Percentiles rank a stretch among this genome's conserved stretches.
Evolutionary conservation across 345 rosid species (phyloP).

Genomic region (Populus davidiana): DNA sequence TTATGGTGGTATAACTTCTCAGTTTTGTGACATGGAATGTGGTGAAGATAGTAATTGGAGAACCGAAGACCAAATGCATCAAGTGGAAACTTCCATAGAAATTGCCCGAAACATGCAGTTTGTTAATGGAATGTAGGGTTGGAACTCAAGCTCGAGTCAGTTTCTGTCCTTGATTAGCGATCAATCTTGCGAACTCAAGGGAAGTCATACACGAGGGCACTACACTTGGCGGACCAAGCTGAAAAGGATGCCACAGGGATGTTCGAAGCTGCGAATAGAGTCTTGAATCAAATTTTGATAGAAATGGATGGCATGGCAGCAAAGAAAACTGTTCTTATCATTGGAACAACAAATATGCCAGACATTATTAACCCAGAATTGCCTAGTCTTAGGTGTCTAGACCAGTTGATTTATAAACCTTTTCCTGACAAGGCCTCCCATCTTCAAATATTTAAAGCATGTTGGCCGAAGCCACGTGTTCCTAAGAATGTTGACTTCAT

Average conservation of each 20-base stretch:
- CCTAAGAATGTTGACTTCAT: conserved; percentile 24
- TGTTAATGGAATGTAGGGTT: conserved; percentile 72
- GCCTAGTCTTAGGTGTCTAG: conserved; percentile 34
- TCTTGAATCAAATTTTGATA: conserved; percentile 35
- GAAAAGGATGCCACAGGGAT: conserved; percentile 91
- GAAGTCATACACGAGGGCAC: conserved; percentile 74
- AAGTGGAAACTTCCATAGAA: conserved; percentile 72
- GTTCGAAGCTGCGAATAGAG: conserved; percentile 36
- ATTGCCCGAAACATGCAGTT: conserved; percentile 63
- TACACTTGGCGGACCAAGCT: conserved; percentile 75
- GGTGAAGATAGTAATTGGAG: conserved; percentile 76
- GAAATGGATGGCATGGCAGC: conserved; percentile 43
- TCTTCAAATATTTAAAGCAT: conserved; percentile 35
- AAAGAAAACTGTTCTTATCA: conserved; percentile 34
- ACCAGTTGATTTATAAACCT: conserved; percentile 37
- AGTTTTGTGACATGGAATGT: conserved; percentile 79
- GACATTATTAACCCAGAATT: conserved; percentile 30
- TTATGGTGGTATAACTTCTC: conserved; percentile 55
- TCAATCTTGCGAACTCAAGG: conserved; percentile 61
- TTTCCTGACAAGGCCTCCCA: conserved; percentile 34
- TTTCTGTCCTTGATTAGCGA: conserved; percentile 65
- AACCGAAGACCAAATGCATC: conserved; percentile 61
- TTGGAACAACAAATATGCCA: conserved; percentile 37
- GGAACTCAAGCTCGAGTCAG: conserved; percentile 74
- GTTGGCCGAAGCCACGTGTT: conserved; percentile 30